These are phyloP conservation scores for Aspergillus indologenus DNA, from an alignment of 495 filamentous ascomycete species.

Conservation along the genomic window DNA sequence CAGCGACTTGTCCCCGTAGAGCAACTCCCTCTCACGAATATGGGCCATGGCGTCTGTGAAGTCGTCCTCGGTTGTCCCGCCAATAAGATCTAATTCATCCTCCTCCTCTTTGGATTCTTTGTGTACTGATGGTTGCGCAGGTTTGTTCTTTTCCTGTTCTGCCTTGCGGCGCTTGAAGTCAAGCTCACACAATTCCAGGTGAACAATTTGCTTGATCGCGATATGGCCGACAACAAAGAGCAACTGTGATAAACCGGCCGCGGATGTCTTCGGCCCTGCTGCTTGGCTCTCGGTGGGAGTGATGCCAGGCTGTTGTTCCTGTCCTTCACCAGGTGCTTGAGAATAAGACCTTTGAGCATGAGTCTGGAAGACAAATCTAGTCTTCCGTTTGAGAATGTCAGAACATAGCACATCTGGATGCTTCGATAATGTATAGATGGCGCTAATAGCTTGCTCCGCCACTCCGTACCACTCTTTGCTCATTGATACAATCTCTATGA, in stretches of 20 bases:
- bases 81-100: constrained; percentile 93
- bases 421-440: constrained; percentile 92
- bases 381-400: constrained; percentile 84
- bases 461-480: constrained; percentile 97
- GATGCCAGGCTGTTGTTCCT: constrained; percentile 49
- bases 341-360: constrained; percentile 34
- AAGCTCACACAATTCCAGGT: constrained; percentile 92
- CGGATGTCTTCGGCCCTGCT: constrained; percentile 40
- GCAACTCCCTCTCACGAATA: constrained; percentile 89
- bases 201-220: constrained; percentile 98
- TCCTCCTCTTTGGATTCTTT: constrained; percentile 49
- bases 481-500: constrained; percentile 78
- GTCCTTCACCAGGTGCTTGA: constrained; percentile 26
- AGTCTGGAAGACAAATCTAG: constrained; percentile 70
- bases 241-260: constrained; percentile 80
- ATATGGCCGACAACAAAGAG: constrained; percentile 96
- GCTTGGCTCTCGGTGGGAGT: constrained; percentile 32
- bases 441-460: constrained; percentile 94
- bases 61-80: constrained; percentile 96
- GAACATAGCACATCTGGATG: constrained; percentile 94
- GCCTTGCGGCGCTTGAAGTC: constrained; percentile 97
- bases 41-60: constrained; percentile 95
- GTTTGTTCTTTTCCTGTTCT: constrained; percentile 84
- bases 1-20: constrained; percentile 82
- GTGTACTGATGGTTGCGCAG: constrained; percentile 45